phyloP scores from a whole-genome alignment of 352 stramenopile species.

The Plasmopara muralis region DNA sequence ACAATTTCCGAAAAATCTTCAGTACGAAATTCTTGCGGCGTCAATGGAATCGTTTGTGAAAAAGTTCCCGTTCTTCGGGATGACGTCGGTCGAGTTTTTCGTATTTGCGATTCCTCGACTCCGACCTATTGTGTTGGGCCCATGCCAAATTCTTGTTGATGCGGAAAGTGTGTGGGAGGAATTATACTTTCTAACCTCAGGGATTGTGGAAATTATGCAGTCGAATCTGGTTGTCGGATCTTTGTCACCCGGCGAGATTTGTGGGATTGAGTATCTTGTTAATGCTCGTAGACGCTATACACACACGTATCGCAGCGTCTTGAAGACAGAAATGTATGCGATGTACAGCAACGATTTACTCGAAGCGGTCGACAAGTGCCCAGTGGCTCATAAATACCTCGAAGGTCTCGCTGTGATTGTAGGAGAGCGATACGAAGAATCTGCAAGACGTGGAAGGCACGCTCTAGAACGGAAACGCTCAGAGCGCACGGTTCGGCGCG shows the following conservation, averaged over 20 bases:
- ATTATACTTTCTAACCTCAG: conserved; percentile 62
- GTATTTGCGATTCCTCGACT: conserved; percentile 55
- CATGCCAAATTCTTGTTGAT: conserved; percentile 58
- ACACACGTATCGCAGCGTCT: conserved; percentile 55
- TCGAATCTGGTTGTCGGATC: conserved; percentile 55
- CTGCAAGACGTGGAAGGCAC: conserved; percentile 32
- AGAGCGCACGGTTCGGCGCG: conserved; percentile 15
- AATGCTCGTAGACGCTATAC: conserved; percentile 43
- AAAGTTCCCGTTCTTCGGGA: conserved; percentile 68
- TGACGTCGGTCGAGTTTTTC: conserved; percentile 73
- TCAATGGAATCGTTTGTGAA: conserved; percentile 76
- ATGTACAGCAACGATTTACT: conserved; percentile 61
- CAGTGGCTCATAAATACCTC: conserved; percentile 60
- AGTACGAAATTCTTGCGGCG: conserved; percentile 74
- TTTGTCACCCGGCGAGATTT: conserved; percentile 60
- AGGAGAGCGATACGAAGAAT: conserved; percentile 52
- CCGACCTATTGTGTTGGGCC: conserved; percentile 51
- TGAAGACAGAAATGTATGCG: conserved; percentile 62
- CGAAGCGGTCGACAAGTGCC: conserved; percentile 47
- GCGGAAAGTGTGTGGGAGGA: conserved; percentile 78
- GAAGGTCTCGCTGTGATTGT: conserved; percentile 56
- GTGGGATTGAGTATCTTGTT: conserved; percentile 70
- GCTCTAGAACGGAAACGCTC: conserved; percentile 36
- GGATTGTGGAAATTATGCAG: conserved; percentile 50
- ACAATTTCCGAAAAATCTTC: conserved; percentile 60